Evolutionary conservation across 306 rosid species (phyloP), one percentile per base, ranked within the genome.

Genomic region (Vigna nakashimae): DNA sequence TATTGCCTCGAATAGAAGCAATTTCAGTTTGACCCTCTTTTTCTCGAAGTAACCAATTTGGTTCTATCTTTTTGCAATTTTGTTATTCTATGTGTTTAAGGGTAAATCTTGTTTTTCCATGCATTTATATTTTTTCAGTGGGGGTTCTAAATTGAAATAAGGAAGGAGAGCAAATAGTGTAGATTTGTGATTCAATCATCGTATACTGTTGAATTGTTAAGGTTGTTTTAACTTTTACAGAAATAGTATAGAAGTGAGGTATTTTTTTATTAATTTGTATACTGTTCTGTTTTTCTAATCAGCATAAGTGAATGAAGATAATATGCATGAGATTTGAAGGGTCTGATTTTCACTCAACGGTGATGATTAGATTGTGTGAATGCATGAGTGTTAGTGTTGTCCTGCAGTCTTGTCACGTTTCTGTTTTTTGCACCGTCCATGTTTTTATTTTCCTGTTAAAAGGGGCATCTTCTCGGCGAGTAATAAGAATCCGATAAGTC

Each of bases 401-500:
- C 59, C 15, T 60, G 50, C 9, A 6, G 32, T 55, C 64, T 48
- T 69, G 73, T 48, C 62, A 14, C 49, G 69, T 70, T 56, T 77
- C 18, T 65, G 43, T 42, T 55, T 67, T 80, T 76, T 59, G 74
- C 65, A 65, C 73, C 15, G 64, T 73, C 66, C 66, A 48, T 50
- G 2, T 53, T 34, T 30, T 40, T 9, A 10, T 7, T 7, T 45
- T 45, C 16, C 49, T 36, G 45, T n/a, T 26, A 64, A 66, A 51
- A 62, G 56, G 18, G 77, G 30, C 1, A 20, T 75, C 18, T 48
- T 69, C 48, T 56, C 38, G 5, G 67, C 56, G 49, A 55, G 11
- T 58, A 42, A 20, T 50, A 65, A 63, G 71, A 71, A 57, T 53
- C 59, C 36, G 26, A 32, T 77, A 40, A 66, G 74, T 32, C 45